A percentile compares a stretch with the other conserved stretches of the same genome.
These are phyloP conservation scores for Rubia tinctorum DNA, from an alignment of 305 asterid species.

Conservation along the genomic window DNA sequence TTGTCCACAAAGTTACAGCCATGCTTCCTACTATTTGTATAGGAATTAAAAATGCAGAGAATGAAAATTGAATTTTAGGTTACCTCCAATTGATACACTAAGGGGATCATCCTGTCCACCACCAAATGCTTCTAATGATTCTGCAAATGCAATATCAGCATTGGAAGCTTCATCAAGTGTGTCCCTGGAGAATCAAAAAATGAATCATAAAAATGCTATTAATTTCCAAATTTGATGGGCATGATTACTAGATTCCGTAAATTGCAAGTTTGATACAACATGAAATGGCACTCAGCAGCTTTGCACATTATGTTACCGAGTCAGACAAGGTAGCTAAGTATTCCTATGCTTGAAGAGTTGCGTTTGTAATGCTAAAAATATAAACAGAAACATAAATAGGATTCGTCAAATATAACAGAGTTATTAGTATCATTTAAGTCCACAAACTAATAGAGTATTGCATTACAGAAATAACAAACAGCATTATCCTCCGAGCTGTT, in stretches of 20 bases:
- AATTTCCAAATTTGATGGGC: neutral
- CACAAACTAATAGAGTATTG: neutral
- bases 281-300: neutral
- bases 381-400: neutral
- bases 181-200: constrained; percentile 50
- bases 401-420: neutral
- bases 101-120: constrained; percentile 95
- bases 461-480: neutral
- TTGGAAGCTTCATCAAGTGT: constrained; percentile 76
- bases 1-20: neutral
- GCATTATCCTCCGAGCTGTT: neutral
- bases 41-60: neutral
- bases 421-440: neutral
- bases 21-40: neutral
- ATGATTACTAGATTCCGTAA: neutral
- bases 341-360: neutral
- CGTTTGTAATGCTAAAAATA: neutral
- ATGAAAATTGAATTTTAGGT: neutral
- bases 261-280: neutral
- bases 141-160: constrained; percentile 78
- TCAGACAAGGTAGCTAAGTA: neutral
- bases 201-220: neutral
- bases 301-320: neutral
- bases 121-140: constrained; percentile 89
- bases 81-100: constrained; percentile 93